Base-by-base conservation (phyloP, 306 rosid genomes). In the Pyrus pyrifolia region DNA sequence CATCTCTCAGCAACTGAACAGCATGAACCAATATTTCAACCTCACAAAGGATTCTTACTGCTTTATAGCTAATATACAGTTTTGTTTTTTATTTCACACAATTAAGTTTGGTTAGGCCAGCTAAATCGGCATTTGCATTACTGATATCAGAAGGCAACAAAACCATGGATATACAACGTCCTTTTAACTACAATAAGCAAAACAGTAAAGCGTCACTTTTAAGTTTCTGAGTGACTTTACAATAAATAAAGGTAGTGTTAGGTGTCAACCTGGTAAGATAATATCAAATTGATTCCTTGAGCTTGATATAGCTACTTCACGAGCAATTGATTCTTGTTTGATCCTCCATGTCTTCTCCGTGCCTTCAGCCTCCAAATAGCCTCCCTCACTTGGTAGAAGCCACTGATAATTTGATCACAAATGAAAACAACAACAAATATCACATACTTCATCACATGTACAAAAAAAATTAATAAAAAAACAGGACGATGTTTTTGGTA, bases 251-350 rank as follows among this genome's bases (percentile, higher is more conserved):
- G 59, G 8, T 15, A 40, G 44, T 40, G 44, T 8, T 59, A 33
- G 57, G 76, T 78, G 38, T 80, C 8, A 83, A 95, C 98, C 97
- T 84, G 95, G 95, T 80, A 92, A 82, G 72, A 80, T 55, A 76
- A 90, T 86, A 79, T 95, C 98, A 71, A 80, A 87, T 81, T 88
- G 97, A 44, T 88, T 92, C 76, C 91, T 84, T 69, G 84, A 74
- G 80, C 94, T 90, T 73, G 68, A 75, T 77, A 89, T 84, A 79
- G 87, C 96, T 64, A 89, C 96, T 86, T 87, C 96, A 6, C 23
- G 74, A 49, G 38, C 38, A 33, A 33, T 33, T 33, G 38, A 33
- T 33, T 33, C 38, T 33, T 33, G 38, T 5, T 33, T 33, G 38
- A 33, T 33, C 38, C 38, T 33, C 38, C 38, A 33, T 33, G 38